Evolutionary conservation across 2,329 filamentous ascomycete species (phyloP), one percentile per base, ranked within the genome.

Genomic region (Trichoderma atrobrunneum): DNA sequence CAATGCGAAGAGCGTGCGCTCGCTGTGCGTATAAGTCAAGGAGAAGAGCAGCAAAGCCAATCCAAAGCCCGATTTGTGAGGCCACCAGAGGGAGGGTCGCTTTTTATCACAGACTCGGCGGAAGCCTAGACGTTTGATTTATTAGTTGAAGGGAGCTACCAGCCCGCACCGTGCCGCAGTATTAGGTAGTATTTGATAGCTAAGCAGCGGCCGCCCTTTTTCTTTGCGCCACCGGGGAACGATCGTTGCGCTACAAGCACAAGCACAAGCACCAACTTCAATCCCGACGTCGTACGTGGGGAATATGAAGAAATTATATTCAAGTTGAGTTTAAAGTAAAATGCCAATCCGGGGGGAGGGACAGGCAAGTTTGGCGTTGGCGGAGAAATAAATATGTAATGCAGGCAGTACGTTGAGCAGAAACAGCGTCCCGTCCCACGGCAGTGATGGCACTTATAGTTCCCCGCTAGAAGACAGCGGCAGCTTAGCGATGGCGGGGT

Each of bases 401-500:
- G 11, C 16, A 21, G 16, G 28, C 14, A 56, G 63, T 26, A 7
- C 43, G 8, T 28, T n/a, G 39, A 43, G 39, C 39, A 39, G 62
- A 32, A 26, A 21, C 43, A 21, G 43, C 62, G 54, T 26, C 39
- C 39, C 54, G 21, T 28, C 12, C 26, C 26, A 36, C 59, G 59
- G 30, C 59, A 62, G 32, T 39, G 30, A 62, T 24, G 10, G 32
- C 59, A n/a, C 57, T 30, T 57, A 30, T 60, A 21, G n/a, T 62
- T 24, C 59, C 30, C 57, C 28, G 57, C 57, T 36, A 24, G 32
- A 24, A 11, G 21, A 62, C 21, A 39, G 59, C 32, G 59, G n/a
- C 32, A 39, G 59, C 59, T 54, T 21, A 36, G 63, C 63, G 48
- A 66, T 66, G 48, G 63, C 63, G 63, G 63, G 63, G 63, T 66